phyloP scores from a whole-genome alignment of 73 alveolate species.

The Symbiodinium natans region DNA sequence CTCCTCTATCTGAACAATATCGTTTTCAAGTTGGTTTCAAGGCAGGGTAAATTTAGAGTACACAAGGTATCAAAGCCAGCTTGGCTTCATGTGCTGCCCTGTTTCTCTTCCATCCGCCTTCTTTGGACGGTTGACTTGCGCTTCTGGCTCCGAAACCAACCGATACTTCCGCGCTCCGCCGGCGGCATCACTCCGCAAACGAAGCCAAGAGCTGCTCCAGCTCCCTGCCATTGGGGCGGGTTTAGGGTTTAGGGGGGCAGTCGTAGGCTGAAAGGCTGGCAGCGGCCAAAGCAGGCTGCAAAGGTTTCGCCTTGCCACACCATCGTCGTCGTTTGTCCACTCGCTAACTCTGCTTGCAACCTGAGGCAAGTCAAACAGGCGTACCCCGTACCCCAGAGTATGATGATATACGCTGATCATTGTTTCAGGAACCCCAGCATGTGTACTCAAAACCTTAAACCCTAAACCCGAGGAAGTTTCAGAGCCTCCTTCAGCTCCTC shows the following conservation, averaged over 20 bases:
- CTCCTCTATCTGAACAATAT: too few species aligned
- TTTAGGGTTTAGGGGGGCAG: too few species aligned
- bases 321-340: constrained; percentile 70
- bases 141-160: neutral
- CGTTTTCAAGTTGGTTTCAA: too few species aligned
- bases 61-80: too few species aligned
- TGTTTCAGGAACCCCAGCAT: too few species aligned
- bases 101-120: neutral
- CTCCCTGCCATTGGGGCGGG: neutral
- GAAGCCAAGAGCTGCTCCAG: constrained; percentile 6
- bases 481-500: constrained; percentile 70
- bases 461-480: neutral
- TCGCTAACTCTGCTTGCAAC: constrained; percentile 63
- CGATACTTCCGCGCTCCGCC: too few species aligned
- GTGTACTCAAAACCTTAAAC: too few species aligned
- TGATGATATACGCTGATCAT: too few species aligned
- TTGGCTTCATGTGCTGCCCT: too few species aligned
- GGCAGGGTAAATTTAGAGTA: neutral
- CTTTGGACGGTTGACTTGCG: neutral
- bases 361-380: neutral
- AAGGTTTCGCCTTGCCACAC: constrained; percentile 26
- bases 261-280: too few species aligned
- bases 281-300: neutral
- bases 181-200: neutral
- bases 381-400: too few species aligned